Evolutionary conservation across 2,329 filamentous ascomycete species (phyloP).

Genomic region (Pestalotiopsis fici): DNA sequence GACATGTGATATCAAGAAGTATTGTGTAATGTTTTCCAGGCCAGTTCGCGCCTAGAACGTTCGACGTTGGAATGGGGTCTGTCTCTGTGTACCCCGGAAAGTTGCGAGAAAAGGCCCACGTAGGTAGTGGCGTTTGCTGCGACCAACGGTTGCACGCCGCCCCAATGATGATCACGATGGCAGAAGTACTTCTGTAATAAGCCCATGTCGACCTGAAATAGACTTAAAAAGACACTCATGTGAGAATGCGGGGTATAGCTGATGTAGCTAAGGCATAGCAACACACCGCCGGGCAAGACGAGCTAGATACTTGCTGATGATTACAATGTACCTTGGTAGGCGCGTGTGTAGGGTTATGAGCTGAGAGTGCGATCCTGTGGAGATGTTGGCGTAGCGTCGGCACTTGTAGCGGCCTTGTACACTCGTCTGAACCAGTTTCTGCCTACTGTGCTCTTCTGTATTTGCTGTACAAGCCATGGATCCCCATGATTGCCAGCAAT

Average conservation of each 20-base stretch:
- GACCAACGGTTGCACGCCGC: background rate
- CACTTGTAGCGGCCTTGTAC: background rate
- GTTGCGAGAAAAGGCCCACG: background rate
- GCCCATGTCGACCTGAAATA: background rate
- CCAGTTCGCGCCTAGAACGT: background rate
- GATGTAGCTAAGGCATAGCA: background rate
- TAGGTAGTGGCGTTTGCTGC: background rate
- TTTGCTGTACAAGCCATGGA: background rate
- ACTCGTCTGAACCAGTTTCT: background rate
- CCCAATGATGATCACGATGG: background rate
- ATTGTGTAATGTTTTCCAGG: background rate
- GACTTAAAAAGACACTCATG: background rate
- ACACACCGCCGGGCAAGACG: background rate
- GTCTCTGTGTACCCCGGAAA: background rate
- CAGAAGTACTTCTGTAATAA: background rate
- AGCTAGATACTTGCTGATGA: background rate
- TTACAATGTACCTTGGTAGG: background rate
- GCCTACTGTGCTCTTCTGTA: background rate
- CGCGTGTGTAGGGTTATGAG: background rate
- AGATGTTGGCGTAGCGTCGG: slow-evolving; percentile 3
- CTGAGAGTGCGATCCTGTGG: background rate
- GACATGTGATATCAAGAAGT: background rate
- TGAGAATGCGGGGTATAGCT: slow-evolving; percentile 7
- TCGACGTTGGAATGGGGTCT: background rate
- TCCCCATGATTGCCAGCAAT: background rate